Evolutionary conservation across 495 filamentous ascomycete species (phyloP).

Genomic region (Tuber borchii): DNA sequence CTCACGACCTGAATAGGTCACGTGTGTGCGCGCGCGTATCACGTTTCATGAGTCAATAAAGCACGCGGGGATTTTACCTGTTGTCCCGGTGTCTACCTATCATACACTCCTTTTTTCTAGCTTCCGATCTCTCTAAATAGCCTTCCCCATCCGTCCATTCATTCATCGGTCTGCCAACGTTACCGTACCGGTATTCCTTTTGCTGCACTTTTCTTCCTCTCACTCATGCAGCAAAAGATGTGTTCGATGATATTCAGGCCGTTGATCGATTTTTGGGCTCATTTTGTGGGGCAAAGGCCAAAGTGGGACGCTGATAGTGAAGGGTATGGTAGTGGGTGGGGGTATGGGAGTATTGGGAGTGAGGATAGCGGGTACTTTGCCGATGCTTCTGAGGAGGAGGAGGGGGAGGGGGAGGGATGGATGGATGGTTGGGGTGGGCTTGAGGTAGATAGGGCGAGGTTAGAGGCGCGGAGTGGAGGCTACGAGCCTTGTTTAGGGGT

Average conservation of each 20-base stretch:
- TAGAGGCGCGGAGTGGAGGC: not conserved
- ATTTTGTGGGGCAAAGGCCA: not conserved
- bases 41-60: not conserved
- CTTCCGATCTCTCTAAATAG: not conserved
- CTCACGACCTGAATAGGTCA: not conserved
- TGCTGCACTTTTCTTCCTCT: not conserved
- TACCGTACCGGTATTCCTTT: not conserved
- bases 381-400: not conserved
- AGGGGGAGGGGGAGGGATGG: not conserved
- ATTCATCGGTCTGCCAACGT: not conserved
- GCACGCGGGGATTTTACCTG: not conserved
- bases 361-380: not conserved
- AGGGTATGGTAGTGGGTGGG: not conserved
- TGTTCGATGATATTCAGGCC: not conserved
- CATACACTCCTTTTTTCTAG: not conserved
- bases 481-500: not conserved
- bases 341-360: constrained; percentile 1
- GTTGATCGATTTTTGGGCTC: not conserved
- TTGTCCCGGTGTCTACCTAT: not conserved
- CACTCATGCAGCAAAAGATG: not conserved
- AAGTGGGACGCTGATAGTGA: not conserved
- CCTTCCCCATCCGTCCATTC: not conserved
- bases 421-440: not conserved
- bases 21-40: not conserved
- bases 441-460: not conserved